phyloP scores from a whole-genome alignment of 768 basidiomycete genomes.

The Mrakia frigida region DNA sequence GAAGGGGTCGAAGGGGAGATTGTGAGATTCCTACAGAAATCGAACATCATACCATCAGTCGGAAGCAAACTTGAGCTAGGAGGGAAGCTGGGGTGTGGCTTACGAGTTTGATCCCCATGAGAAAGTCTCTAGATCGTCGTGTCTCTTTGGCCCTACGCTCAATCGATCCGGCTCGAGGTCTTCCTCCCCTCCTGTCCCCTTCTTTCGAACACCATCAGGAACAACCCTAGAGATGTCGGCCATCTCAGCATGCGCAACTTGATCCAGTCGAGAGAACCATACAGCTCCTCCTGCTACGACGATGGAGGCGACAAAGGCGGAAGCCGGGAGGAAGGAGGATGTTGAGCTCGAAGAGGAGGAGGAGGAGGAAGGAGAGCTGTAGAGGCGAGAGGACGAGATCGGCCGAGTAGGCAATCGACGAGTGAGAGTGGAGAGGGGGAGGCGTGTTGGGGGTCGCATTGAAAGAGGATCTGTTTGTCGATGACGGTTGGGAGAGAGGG shows the following conservation, averaged over 20 bases:
- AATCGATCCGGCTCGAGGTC: not conserved
- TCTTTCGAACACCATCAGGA: not conserved
- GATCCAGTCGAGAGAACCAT: not conserved
- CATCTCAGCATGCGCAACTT: constrained; percentile 18
- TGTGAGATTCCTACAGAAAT: not conserved
- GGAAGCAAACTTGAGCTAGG: no score
- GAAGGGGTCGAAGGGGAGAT: not conserved
- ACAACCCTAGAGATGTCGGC: not conserved
- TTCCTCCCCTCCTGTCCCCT: not conserved
- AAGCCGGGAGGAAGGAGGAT: constrained; percentile 1
- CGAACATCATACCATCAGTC: not conserved
- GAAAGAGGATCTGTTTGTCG: not conserved
- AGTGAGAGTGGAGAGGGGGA: not conserved
- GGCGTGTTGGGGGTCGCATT: not conserved
- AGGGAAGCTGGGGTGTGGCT: not conserved
- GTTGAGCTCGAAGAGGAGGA: not conserved
- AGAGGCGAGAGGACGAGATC: constrained; percentile 1
- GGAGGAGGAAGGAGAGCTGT: not conserved
- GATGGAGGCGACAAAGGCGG: not conserved
- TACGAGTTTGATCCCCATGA: constrained; percentile 13
- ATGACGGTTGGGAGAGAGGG: not conserved
- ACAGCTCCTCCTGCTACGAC: constrained; percentile 4
- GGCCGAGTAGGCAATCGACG: not conserved
- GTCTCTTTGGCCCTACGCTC: not conserved
- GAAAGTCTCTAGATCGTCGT: constrained; percentile 21